Percentiles rank a stretch among this genome's conserved stretches.
These are phyloP conservation scores for Ophiocordyceps camponoti-floridani DNA, from an alignment of 2,329 filamentous ascomycete genomes.

Conservation along the genomic window DNA sequence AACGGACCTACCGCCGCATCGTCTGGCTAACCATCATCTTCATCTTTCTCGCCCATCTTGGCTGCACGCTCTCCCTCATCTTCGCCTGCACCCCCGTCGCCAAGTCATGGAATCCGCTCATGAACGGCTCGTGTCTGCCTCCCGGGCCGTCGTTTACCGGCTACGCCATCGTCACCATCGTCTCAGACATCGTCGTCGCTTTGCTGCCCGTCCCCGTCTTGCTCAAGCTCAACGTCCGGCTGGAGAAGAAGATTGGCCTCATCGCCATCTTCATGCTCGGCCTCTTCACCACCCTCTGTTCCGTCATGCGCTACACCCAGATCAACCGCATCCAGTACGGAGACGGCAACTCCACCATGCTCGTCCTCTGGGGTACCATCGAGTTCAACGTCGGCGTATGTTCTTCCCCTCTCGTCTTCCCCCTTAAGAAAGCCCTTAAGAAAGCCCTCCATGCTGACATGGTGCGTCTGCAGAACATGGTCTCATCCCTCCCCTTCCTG, in stretches of 20 bases:
- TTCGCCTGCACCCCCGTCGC: slow-evolving; percentile 29
- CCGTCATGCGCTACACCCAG: slow-evolving; percentile 30
- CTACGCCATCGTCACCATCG: slow-evolving; percentile 31
- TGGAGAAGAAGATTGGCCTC: slow-evolving; percentile 29
- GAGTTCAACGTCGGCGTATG: slow-evolving; percentile 39
- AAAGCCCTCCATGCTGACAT: neutral
- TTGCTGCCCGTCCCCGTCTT: slow-evolving; percentile 31
- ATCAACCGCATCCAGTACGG: slow-evolving; percentile 29
- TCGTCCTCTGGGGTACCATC: slow-evolving; percentile 37
- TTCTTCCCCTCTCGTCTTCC: neutral
- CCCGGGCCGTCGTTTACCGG: slow-evolving; percentile 30
- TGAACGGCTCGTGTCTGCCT: slow-evolving; percentile 23
- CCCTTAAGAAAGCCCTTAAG: neutral
- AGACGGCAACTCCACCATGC: slow-evolving; percentile 36
- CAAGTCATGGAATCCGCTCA: slow-evolving; percentile 25
- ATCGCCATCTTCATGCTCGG: slow-evolving; percentile 33
- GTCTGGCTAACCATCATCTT: slow-evolving; percentile 25
- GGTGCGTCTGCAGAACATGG: slow-evolving; percentile 20
- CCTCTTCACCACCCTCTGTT: slow-evolving; percentile 36
- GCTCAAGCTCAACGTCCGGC: slow-evolving; percentile 26
- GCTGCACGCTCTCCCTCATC: slow-evolving; percentile 27
- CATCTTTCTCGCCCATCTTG: slow-evolving; percentile 27
- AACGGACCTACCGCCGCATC: slow-evolving; percentile 21
- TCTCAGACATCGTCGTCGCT: slow-evolving; percentile 30
- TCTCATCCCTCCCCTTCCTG: slow-evolving; percentile 26